Base-by-base conservation (phyloP, 2,329 filamentous ascomycete species). In the Cryphonectria radicalis region DNA sequence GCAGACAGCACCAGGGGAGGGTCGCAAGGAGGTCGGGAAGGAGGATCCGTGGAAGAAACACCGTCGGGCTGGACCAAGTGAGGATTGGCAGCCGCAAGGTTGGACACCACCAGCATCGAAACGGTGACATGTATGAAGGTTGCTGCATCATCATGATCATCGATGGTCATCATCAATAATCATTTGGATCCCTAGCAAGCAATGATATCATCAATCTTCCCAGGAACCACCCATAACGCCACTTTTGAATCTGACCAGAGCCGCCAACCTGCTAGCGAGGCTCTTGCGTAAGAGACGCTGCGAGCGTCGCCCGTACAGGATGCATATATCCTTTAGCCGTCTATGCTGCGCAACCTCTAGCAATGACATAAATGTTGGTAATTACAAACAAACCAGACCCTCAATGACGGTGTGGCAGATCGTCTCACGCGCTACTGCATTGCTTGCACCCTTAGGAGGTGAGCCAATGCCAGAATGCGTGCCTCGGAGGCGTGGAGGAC, bases 31-130 rank as follows among this genome's bases (percentile, higher is more conserved):
- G 37, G 40, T 32, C 19, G 68, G 72, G 19, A 73, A 70, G 53
- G 70, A 72, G 10, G 85, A 91, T 77, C 90, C 90, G 2, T 92
- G 90, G 90, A 86, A 86, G 42, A 84, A 83, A 74, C 83, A 85
- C 0, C 83, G 76, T 28, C 77, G 79, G n/a, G 82, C 82, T n/a
- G 85, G 84, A 0, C 88, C 89, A 0, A 84, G 90, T 68, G 90
- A 92, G 77, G 83, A 81, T n/a, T 93, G 90, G 90, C 89, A 92
- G 79, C 91, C 91, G 0, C 78, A 87, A 64, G 81, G 88, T 3
- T 93, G 91, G 91, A 82, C 74, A 11, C 78, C 78, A 2, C 70
- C 77, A 32, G 65, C 75, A 13, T 77, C 78, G 42, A 83, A 81
- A 75, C 76, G 78, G 72, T 82, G 77, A 60, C 17, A 46, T 10